Evolutionary conservation across 139 green algal species (phyloP), one percentile per base, ranked within the genome.

Genomic region (Trebouxia sp.): DNA sequence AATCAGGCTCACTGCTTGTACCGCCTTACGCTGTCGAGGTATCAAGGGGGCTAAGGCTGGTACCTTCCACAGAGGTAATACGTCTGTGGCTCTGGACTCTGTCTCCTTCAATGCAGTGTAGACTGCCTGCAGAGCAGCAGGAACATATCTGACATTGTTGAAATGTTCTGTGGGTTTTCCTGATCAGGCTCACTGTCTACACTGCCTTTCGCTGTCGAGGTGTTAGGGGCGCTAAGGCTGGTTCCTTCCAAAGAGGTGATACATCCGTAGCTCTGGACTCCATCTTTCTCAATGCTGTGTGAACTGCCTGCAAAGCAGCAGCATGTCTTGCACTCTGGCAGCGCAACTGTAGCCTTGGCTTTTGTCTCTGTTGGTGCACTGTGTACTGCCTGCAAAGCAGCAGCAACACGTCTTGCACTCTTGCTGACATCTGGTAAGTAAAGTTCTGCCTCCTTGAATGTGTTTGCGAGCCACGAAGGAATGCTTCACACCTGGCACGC

Each of bases 91-190:
- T 11, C 97, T 86, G 28, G 90, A 88, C 88, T 99, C 97, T 11
- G 96, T 98, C 87, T 99, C 96, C 86, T 99, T 99, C 4, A 99
- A 89, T 5, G 93, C 87, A 1, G 95, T 99, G 92, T 99, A 99
- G 53, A 99, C 96, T 0, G 96, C 97, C 92, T 95, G 88, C 41
- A 79, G 15, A 48, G 65, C 12, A 45, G 24, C 41, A 77, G 5
- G 39, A 77, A 30, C 56, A n/a, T n/a, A n/a, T n/a, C n/a, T n/a
- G n/a, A n/a, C n/a, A n/a, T n/a, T n/a, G n/a, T n/a, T n/a, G n/a
- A n/a, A n/a, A n/a, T n/a, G n/a, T n/a, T n/a, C n/a, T n/a, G n/a
- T n/a, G n/a, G 37, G 92, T 97, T 35, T 89, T 39, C 3, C 94
- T 91, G 76, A 99, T 99, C 5, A 98, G 80, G 78, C 91, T 85